Base-by-base conservation (phyloP, 306 rosid genomes). In the Trifolium repens region DNA sequence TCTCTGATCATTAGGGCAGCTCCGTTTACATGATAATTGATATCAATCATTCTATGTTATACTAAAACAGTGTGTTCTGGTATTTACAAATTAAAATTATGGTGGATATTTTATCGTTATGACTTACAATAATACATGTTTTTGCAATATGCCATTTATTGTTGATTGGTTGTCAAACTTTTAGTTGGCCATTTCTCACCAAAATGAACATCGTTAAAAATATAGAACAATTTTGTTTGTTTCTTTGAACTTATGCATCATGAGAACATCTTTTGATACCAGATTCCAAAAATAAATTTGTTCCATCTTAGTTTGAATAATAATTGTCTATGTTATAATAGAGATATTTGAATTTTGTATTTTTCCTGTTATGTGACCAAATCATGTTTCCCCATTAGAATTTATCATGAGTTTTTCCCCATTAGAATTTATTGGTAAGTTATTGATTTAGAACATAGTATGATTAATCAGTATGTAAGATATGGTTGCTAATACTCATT, bases 401-500 rank as follows among this genome's bases (percentile, higher is more conserved):
- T n/a, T n/a, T n/a, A n/a, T n/a, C n/a, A n/a, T n/a, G 59, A 52
- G 26, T 52, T n/a, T 52, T 52, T 5, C 26, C 24, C 11, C 0
- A 15, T 6, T 17, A 7, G 4, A 53, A 53, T 53, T 8, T 53
- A 7, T 53, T 1, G 22, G 2, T 19, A 9, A 54, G 30, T 19
- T 12, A 55, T 9, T 22, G 32, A 4, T 55, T 55, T 55, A 22
- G 30, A 55, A 32, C 32, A n/a, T 17, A 19, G 60, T 54, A 19
- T 19, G 30, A 49, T 44, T 3, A 13, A 50, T 55, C 14, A 4
- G 1, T 22, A 22, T 55, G 32, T 55, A 55, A 55, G 7, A 55
- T 55, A 9, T 22, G 15, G 24, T 78, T 72, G 76, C 64, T 80
- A 73, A 58, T 76, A 66, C 73, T 76, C 81, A 35, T 65, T 79